Conservation (phyloP, 179 eudicot species). For the Beta macrorhiza region DNA sequence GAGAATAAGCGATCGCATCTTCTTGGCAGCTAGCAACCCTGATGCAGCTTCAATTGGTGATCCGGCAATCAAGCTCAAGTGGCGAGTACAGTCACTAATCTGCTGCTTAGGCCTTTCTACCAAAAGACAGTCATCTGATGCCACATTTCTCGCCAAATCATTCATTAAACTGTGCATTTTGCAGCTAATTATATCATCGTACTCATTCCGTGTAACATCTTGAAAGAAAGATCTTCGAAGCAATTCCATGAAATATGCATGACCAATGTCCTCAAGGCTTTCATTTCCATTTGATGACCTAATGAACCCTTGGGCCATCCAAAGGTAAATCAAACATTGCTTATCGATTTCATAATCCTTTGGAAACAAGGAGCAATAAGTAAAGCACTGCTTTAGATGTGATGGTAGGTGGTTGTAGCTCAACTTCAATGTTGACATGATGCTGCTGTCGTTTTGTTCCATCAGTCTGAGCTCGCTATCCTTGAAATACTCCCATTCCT, state of each 20-base stretch:
- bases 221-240: conserved; percentile 9
- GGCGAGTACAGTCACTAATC: background rate
- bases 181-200: conserved; percentile 7
- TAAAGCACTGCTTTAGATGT: conserved; percentile 8
- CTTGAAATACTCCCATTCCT: conserved; percentile 6
- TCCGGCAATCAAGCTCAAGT: conserved; percentile 5
- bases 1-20: background rate
- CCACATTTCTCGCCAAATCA: background rate
- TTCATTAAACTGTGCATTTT: conserved; percentile 8
- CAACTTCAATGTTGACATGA: conserved; percentile 2
- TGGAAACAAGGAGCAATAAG: conserved; percentile 13
- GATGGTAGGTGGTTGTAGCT: conserved; percentile 12
- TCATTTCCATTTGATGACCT: conserved; percentile 1
- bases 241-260: conserved; percentile 12
- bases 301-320: conserved; percentile 15
- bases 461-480: conserved; percentile 5
- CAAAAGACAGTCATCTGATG: conserved; percentile 2
- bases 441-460: conserved; percentile 4
- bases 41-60: background rate
- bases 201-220: conserved; percentile 12
- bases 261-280: conserved; percentile 4
- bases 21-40: background rate
- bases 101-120: conserved; percentile 6
- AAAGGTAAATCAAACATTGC: conserved; percentile 5
- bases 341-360: conserved; percentile 9